Percentiles rank a stretch among this genome's conserved stretches.
Conservation (phyloP, 2,329 filamentous ascomycete genomes). For the Thelonectria discophora region DNA sequence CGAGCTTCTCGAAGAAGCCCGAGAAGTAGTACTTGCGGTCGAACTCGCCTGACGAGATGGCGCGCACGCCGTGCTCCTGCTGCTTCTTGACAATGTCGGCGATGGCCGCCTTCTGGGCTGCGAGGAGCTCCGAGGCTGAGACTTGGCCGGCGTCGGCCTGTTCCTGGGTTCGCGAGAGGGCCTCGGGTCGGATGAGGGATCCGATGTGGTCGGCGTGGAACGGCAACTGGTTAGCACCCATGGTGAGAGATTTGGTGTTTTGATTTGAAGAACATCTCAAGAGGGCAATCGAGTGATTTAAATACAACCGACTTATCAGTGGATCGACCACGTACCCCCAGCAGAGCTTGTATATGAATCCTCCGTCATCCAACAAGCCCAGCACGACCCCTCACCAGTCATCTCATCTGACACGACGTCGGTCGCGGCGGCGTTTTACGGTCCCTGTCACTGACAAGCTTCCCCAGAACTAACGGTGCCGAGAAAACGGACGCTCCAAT, state of each 20-base stretch:
- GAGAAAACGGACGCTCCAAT: constrained; percentile 34
- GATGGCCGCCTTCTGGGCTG: constrained; percentile 69
- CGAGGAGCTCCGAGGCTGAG: constrained; percentile 55
- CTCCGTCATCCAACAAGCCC: not conserved
- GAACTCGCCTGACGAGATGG: constrained; percentile 76
- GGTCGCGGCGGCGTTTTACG: not conserved
- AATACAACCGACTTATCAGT: constrained; percentile 8
- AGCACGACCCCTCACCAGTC: not conserved
- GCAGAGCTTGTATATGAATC: not conserved
- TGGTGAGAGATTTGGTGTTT: constrained; percentile 21
- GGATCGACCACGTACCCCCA: not conserved
- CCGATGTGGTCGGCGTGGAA: constrained; percentile 79
- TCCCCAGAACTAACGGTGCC: constrained; percentile 26
- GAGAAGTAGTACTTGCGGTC: constrained; percentile 60
- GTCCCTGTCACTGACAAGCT: constrained; percentile 18
- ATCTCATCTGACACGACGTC: not conserved
- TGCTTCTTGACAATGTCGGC: constrained; percentile 72
- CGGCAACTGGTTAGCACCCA: constrained; percentile 51
- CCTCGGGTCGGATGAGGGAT: constrained; percentile 72
- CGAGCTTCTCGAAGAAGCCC: constrained; percentile 59
- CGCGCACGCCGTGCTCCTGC: constrained; percentile 67
- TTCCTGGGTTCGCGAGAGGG: constrained; percentile 63
- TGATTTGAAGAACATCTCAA: not conserved
- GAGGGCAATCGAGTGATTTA: constrained; percentile 16
- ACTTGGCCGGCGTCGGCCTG: constrained; percentile 59